Conservation (phyloP, 2,329 filamentous ascomycete species). For the Penicillium sp. region DNA sequence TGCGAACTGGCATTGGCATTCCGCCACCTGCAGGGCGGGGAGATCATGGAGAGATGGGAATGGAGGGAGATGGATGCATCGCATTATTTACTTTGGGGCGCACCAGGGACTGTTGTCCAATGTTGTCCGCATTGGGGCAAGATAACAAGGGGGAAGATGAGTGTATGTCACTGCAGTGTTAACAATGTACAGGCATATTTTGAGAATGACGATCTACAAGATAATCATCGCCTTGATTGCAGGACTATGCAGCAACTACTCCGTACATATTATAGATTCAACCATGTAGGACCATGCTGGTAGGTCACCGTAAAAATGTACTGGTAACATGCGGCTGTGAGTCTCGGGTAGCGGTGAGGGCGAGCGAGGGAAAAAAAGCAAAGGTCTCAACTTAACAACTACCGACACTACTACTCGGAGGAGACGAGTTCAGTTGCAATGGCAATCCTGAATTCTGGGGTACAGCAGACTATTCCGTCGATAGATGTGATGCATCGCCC, state of each 20-base stretch:
- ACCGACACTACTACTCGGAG: not conserved
- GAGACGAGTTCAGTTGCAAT: slow-evolving; percentile 21
- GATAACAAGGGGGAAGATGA: too few relatives aligned
- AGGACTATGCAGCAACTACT: not conserved
- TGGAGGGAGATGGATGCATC: slow-evolving; percentile 1
- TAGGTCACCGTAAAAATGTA: slow-evolving; percentile 2
- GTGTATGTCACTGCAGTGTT: not conserved
- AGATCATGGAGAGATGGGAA: not conserved
- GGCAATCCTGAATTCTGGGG: slow-evolving; percentile 29
- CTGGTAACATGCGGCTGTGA: slow-evolving; percentile 14
- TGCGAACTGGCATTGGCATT: slow-evolving; percentile 6
- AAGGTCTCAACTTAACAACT: not conserved
- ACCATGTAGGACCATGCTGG: not conserved
- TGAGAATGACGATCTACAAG: not conserved
- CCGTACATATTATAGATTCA: not conserved
- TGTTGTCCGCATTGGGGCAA: not conserved
- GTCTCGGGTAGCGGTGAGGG: slow-evolving; percentile 16
- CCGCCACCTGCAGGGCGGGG: slow-evolving; percentile 27
- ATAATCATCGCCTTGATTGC: not conserved
- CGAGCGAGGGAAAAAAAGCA: not conserved
- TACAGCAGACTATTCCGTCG: slow-evolving; percentile 18
- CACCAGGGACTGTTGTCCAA: slow-evolving; percentile 1
- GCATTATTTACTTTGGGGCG: not conserved
- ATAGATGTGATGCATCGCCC: slow-evolving; percentile 15
- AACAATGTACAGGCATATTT: not conserved